Percentiles rank a stretch among this genome's conserved stretches.
These are phyloP conservation scores for Platanus orientalis DNA, from an alignment of 164 flowering plant genomes.

Conservation along the genomic window DNA sequence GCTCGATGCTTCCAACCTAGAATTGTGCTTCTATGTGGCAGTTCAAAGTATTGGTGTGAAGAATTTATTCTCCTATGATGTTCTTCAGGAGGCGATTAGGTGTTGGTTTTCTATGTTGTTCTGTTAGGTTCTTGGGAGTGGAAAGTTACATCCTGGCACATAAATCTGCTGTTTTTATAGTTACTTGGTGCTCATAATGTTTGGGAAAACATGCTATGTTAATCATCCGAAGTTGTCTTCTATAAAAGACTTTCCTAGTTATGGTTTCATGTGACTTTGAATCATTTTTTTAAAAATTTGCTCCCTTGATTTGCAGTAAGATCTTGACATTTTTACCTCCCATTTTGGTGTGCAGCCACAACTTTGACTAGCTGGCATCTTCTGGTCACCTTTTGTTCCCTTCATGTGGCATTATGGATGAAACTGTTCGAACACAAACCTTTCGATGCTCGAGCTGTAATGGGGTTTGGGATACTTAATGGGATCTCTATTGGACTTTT, in stretches of 20 bases:
- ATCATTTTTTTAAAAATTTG: background rate
- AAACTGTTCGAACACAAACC: constrained; percentile 91
- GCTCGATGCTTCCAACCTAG: no score
- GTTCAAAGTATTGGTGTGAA: background rate
- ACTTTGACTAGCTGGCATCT: constrained; percentile 99
- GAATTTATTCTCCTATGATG: background rate
- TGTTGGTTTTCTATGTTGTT: background rate
- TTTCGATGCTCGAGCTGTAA: constrained; percentile 71
- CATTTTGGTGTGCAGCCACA: constrained; percentile 51
- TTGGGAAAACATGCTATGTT: background rate
- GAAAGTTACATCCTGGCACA: background rate
- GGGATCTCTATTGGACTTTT: constrained; percentile 88
- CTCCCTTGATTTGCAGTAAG: background rate
- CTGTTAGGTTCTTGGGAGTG: background rate
- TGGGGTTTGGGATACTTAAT: constrained; percentile 91
- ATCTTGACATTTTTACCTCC: background rate
- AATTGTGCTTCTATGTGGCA: no score
- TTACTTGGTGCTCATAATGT: no score
- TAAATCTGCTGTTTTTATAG: background rate
- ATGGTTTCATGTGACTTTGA: background rate
- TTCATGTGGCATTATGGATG: constrained; percentile 85
- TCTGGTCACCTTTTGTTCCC: constrained; percentile 91
- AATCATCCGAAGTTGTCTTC: background rate
- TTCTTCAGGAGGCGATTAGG: background rate
- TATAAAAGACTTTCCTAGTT: background rate